phyloP scores from a whole-genome alignment of 305 asterid genomes.

The Fraxinus angustifolia region DNA sequence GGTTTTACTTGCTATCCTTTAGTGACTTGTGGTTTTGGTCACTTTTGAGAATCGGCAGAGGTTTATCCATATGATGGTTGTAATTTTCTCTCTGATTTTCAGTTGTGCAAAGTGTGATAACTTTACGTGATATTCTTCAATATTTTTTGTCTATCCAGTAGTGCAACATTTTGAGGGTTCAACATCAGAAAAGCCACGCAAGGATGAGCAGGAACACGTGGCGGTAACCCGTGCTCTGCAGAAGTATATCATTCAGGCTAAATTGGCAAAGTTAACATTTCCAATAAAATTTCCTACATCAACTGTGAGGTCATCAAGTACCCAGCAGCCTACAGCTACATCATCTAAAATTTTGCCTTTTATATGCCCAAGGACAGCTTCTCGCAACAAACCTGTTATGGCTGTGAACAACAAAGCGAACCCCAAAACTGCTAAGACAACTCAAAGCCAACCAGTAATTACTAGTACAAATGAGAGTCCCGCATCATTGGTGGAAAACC shows the following conservation, averaged over 20 bases:
- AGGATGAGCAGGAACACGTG: slow-evolving; percentile 39
- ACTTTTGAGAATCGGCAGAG: not conserved
- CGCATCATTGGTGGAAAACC: slow-evolving; percentile 25
- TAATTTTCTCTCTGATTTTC: not conserved
- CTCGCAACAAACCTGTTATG: slow-evolving; percentile 30
- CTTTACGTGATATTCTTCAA: not conserved
- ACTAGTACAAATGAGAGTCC: slow-evolving; percentile 24
- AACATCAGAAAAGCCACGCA: slow-evolving; percentile 9
- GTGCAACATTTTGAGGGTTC: slow-evolving; percentile 29
- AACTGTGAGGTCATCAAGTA: slow-evolving; percentile 27
- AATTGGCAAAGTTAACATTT: slow-evolving; percentile 19
- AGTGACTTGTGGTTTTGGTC: not conserved
- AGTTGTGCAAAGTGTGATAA: not conserved
- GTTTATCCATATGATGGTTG: not conserved
- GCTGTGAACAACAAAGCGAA: slow-evolving; percentile 20
- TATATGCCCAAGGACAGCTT: slow-evolving; percentile 38
- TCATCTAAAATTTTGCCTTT: slow-evolving; percentile 47
- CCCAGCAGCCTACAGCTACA: slow-evolving; percentile 30
- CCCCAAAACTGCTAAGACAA: slow-evolving; percentile 22
- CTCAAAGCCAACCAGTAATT: slow-evolving; percentile 30
- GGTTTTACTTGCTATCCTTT: not conserved
- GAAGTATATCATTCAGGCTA: slow-evolving; percentile 24
- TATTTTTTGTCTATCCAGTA: slow-evolving; percentile 19
- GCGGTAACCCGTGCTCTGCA: slow-evolving; percentile 32
- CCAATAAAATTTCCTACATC: slow-evolving; percentile 28